These are phyloP conservation scores for Fusarium nelsonii DNA, from an alignment of 2,329 filamentous ascomycete species.

Conservation along the genomic window DNA sequence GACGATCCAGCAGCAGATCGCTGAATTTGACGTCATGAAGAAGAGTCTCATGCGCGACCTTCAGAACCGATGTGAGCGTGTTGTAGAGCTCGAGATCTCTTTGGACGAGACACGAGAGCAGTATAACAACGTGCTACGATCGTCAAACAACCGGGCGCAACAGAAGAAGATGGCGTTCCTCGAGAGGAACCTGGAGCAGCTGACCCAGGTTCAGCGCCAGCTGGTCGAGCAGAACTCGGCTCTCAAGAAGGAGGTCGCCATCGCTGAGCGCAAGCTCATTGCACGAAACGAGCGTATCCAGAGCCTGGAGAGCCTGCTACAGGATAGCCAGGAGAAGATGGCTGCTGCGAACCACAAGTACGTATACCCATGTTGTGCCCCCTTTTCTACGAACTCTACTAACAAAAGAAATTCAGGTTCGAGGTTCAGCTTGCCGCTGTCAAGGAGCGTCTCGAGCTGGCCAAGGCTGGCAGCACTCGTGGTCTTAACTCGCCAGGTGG, in stretches of 20 bases:
- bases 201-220: conserved; percentile 96
- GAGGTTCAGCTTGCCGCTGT: conserved; percentile 96
- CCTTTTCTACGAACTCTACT: conserved; percentile 37
- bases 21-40: conserved; percentile 99
- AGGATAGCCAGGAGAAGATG: conserved; percentile 98
- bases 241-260: conserved; percentile 98
- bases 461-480: conserved; percentile 90
- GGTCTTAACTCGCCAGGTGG: conserved; percentile 77
- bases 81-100: conserved; percentile 97
- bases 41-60: conserved; percentile 99
- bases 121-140: conserved; percentile 97
- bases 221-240: conserved; percentile 97
- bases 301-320: conserved; percentile 89
- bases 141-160: conserved; percentile 97
- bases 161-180: conserved; percentile 99
- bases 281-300: conserved; percentile 97
- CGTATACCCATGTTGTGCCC: conserved; percentile 51
- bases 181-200: conserved; percentile 96
- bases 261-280: conserved; percentile 96
- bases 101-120: conserved; percentile 97
- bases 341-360: conserved; percentile 98
- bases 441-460: conserved; percentile 96
- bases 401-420: conserved; percentile 73
- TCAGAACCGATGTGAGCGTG: conserved; percentile 97
- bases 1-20: conserved; percentile 96